Conservation (phyloP, 1,139 yeast species). For the Pichia sp. region DNA sequence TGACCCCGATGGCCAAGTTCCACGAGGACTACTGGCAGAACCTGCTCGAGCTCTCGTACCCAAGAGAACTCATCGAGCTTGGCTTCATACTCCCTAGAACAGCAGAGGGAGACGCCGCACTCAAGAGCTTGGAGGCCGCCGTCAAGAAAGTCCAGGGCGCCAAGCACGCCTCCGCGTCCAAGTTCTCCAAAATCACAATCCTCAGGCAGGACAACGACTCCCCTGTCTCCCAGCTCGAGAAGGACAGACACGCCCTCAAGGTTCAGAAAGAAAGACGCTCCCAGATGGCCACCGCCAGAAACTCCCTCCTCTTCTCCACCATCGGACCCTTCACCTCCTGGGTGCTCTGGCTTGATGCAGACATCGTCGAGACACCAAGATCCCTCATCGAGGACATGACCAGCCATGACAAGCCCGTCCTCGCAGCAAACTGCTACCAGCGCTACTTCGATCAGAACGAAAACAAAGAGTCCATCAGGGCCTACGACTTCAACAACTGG, state of each 20-base stretch:
- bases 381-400: conserved; percentile 83
- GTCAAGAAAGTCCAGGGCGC: conserved; percentile 64
- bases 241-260: conserved; percentile 68
- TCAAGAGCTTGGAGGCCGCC: conserved; percentile 65
- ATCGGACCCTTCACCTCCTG: conserved; percentile 86
- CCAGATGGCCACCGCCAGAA: conserved; percentile 90
- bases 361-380: conserved; percentile 81
- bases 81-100: conserved; percentile 89
- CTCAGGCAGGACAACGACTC: conserved; percentile 87
- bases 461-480: conserved; percentile 60
- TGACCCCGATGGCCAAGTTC: conserved; percentile 83
- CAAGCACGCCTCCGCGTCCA: conserved; percentile 41
- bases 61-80: conserved; percentile 75
- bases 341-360: conserved; percentile 95
- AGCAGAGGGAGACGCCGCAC: conserved; percentile 72
- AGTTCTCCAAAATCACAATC: conserved; percentile 77
- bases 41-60: conserved; percentile 67
- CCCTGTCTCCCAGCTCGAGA: conserved; percentile 62
- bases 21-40: conserved; percentile 86
- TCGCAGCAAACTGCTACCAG: conserved; percentile 92
- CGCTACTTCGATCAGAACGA: conserved; percentile 59
- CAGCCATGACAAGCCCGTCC: conserved; percentile 77
- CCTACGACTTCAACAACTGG: conserved; percentile 97
- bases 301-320: conserved; percentile 85
- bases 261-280: conserved; percentile 90